Evolutionary conservation across 106 monocot genomes (phyloP), one percentile per base, ranked within the genome.

Genomic region (Allium cepa): DNA sequence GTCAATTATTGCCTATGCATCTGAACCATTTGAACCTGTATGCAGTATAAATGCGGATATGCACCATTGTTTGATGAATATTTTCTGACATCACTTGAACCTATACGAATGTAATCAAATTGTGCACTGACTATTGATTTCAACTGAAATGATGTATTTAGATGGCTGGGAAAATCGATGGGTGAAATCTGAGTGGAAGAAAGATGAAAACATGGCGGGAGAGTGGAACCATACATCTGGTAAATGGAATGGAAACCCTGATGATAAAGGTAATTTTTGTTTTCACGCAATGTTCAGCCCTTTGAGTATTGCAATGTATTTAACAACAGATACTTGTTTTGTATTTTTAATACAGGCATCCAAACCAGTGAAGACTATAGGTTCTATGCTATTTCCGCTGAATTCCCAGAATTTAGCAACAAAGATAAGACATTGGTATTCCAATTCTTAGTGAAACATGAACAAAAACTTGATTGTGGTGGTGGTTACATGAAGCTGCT

Each of bases 121-220:
- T 8, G 22, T 62, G 8, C 28, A 10, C 45, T 72, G 45, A 49
- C 58, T 13, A 14, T 36, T 64, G 63, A 16, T 36, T 36, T 36
- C 36, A 36, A 36, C 5, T 5, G 5, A 36, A 36, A 18, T 26
- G 27, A 26, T 16, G 63, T 45, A 22, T 62, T 10, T 26, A 92
- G 92, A 92, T 79, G 92, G 83, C 53, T 93, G 92, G 92, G 92
- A 93, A 51, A 63, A 68, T 45, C 68, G 81, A 8, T 93, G 92
- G 92, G 92, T 93, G 66, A 81, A 88, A 62, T 93, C 92, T 62
- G 88, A 93, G 55, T 93, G 92, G 92, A 93, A 93, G 76, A 88
- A 79, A 59, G 88, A 88, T 81, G 92, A 93, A 62, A 82, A 77
- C 60, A 77, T 56, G 69, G 83, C 92, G 1, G 92, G 92, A 9